Evolutionary conservation across 495 filamentous ascomycete genomes (phyloP), one percentile per base, ranked within the genome.

Genomic region (Usnea hakonensis): DNA sequence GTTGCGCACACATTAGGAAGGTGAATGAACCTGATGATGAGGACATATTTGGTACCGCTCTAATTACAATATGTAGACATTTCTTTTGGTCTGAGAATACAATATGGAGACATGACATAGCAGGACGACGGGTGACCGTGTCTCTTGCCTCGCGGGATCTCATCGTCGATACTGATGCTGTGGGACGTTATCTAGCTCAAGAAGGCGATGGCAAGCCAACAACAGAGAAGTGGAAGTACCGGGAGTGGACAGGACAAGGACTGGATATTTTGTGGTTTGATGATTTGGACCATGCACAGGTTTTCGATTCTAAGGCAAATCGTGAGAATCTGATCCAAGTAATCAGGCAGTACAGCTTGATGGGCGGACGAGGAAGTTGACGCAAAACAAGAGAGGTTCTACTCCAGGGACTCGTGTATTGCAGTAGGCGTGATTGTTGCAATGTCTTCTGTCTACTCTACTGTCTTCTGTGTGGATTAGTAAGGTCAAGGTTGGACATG

Each of bases 71-170:
- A 32, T 52, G 26, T 46, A 62, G 60, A 26, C 77, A 83, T 60
- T 87, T 89, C 70, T 87, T 88, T 72, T 88, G 86, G 86, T 75
- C 75, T 54, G 79, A 87, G 59, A 86, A 82, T 61, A 81, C 87
- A 43, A 70, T 87, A 13, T 89, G 86, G 86, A 83, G 81, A 67
- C 79, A 86, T 56, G 86, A 88, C 60, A 60, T 86, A 35, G 35
- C 59, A 61, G 68, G 65, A 61, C 74, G 78, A 50, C 75, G 75
- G 62, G 75, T 84, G 50, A 81, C 78, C 19, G 83, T 86, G 0
- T 79, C 74, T 57, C 72, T 89, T 41, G 75, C 79, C 17, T 81
- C 81, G 9, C 73, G 73, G 65, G 87, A 90, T 75, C 67, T 88
- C 48, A 88, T 90, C 60, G 85, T 88, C 10, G 72, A 87, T 67